Evolutionary conservation across 768 basidiomycete genomes (phyloP), one percentile per base, ranked within the genome.

Genomic region (Russula vinacea): DNA sequence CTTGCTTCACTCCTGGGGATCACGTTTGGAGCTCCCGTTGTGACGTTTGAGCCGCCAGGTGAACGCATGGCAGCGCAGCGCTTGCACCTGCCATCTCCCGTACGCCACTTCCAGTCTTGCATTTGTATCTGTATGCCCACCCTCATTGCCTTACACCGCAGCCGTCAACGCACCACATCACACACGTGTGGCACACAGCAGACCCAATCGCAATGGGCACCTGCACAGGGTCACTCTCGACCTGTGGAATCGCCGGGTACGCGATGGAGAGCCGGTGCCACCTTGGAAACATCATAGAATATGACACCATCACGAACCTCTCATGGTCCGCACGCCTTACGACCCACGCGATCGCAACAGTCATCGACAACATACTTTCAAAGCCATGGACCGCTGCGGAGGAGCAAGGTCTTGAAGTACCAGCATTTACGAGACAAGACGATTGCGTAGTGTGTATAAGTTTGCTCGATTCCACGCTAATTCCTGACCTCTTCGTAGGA

Each of bases 181-280:
- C 89, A 0, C 94, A 98, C 70, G 80, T 98, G 9, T 96, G 90
- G 71, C 90, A 98, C 71, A 98, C 90, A 1, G 95, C 89, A 33
- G 96, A 98, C 78, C 95, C 95, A 0, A 91, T 98, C 40, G 83
- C 95, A 2, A 90, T 90, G 84, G 91, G 90, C 3, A 80, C 80
- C 0, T 94, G 92, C 71, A 94, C 78, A 13, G 93, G 92, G 14
- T 78, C 89, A 0, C 78, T 82, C 14, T 94, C 90, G 0, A 75
- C 83, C 0, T 99, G 96, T 74, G 84, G 88, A n/a, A 81, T 91
- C 40, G 92, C 78, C 0, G 95, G 96, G 1, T 95, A 90, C 68
- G 96, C 93, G 0, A 77, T 94, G 75, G 92, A 94, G 76, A 83
- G 86, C 2, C 79, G 78, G 78, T 84, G 58, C 26, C 58, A 56